These are phyloP conservation scores for Buxus sempervirens DNA, from an alignment of 164 flowering plant species.

Conservation along the genomic window DNA sequence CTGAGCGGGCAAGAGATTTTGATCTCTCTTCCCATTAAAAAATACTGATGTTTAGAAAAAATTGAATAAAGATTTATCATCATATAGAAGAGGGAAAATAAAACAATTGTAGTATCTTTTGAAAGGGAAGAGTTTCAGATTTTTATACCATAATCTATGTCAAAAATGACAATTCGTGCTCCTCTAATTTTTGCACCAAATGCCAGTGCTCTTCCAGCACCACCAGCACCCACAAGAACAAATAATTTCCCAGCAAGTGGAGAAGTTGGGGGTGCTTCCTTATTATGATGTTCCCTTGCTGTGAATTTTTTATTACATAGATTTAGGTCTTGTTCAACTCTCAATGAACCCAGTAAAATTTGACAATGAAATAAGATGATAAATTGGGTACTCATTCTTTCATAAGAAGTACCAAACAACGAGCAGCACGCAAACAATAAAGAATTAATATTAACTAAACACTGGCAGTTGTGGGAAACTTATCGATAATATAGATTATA, in stretches of 20 bases:
- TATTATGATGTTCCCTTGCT: slow-evolving; percentile 17
- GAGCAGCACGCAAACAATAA: too few species aligned
- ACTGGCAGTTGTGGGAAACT: too few species aligned
- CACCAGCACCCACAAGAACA: slow-evolving; percentile 71
- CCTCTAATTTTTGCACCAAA: slow-evolving; percentile 65
- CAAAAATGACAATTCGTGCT: slow-evolving; percentile 43
- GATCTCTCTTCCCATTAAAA: slow-evolving; percentile 41
- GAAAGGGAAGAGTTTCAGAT: neutral
- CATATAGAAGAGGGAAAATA: neutral
- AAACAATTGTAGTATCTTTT: neutral
- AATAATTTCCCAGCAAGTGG: slow-evolving; percentile 48
- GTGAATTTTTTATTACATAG: slow-evolving; percentile 11
- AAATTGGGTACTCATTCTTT: too few species aligned
- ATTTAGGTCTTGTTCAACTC: slow-evolving; percentile 5
- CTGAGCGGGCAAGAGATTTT: slow-evolving; percentile 43
- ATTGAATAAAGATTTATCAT: neutral
- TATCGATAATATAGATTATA: too few species aligned
- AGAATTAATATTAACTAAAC: too few species aligned
- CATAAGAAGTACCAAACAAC: too few species aligned
- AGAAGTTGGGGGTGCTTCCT: slow-evolving; percentile 23
- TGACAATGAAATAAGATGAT: too few species aligned
- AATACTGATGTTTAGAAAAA: slow-evolving; percentile 3
- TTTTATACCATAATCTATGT: slow-evolving; percentile 45
- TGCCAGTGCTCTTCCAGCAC: slow-evolving; percentile 72
- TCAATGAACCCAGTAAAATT: too few species aligned